These are phyloP conservation scores for Aspergillus tanneri DNA, from an alignment of 2,329 filamentous ascomycete genomes.

Conservation along the genomic window DNA sequence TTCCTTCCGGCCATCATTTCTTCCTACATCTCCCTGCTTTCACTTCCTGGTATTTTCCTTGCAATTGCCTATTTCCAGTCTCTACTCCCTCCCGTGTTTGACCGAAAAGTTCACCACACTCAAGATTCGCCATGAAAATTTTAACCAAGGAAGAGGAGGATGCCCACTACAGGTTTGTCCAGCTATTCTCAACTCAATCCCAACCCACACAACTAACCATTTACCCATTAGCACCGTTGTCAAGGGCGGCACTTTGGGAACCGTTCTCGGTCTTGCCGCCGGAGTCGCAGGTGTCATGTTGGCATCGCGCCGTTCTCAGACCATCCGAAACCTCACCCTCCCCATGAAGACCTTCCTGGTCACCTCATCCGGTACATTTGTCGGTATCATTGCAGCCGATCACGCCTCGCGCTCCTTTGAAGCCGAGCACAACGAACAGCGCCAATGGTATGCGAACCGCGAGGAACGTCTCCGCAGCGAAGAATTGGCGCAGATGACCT, in stretches of 20 bases:
- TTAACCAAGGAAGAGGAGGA: slow-evolving; percentile 90
- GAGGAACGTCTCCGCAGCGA: slow-evolving; percentile 58
- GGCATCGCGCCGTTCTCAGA: slow-evolving; percentile 69
- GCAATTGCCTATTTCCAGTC: not conserved
- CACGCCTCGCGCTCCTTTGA: slow-evolving; percentile 70
- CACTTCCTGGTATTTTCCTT: not conserved
- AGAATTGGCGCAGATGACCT: slow-evolving; percentile 56
- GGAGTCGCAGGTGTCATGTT: slow-evolving; percentile 67
- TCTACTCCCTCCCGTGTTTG: not conserved
- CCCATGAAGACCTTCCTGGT: slow-evolving; percentile 91
- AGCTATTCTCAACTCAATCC: slow-evolving; percentile 5
- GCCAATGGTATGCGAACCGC: slow-evolving; percentile 63
- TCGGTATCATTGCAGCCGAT: slow-evolving; percentile 85
- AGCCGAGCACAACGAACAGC: slow-evolving; percentile 64
- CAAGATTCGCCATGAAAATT: slow-evolving; percentile 74
- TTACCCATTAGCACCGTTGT: slow-evolving; percentile 60
- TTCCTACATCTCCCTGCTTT: slow-evolving; percentile 1
- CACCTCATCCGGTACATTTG: slow-evolving; percentile 77
- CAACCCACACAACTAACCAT: slow-evolving; percentile 10
- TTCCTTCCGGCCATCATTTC: slow-evolving; percentile 9
- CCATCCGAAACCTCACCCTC: slow-evolving; percentile 77
- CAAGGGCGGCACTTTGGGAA: slow-evolving; percentile 74
- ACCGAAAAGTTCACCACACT: not conserved
- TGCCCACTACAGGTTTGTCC: slow-evolving; percentile 70
- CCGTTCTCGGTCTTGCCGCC: slow-evolving; percentile 63